A percentile compares a stretch with the other conserved stretches of the same genome.
phyloP scores from a whole-genome alignment of 2,329 filamentous ascomycete genomes.

The Macrophomina phaseolina region DNA sequence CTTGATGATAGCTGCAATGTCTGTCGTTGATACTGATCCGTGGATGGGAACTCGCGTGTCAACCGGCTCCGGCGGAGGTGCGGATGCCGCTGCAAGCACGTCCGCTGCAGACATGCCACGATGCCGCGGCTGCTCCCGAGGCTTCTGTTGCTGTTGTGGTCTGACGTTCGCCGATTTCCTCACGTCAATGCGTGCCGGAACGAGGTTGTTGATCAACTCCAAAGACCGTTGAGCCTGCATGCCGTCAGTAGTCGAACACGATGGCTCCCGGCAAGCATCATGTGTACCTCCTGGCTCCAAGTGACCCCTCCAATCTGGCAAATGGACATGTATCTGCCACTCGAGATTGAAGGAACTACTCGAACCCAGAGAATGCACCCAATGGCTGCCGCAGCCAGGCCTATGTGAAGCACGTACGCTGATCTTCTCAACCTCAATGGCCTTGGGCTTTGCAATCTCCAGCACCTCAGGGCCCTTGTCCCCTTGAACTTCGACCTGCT shows the following conservation, averaged over 20 bases:
- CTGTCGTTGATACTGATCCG: slow-evolving; percentile 61
- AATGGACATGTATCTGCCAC: neutral
- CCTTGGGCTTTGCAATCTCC: slow-evolving; percentile 38
- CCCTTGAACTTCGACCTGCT: slow-evolving; percentile 36
- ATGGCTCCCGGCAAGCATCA: neutral
- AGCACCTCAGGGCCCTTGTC: slow-evolving; percentile 33
- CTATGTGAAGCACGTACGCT: slow-evolving; percentile 38
- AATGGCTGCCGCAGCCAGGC: neutral
- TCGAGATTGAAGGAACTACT: neutral
- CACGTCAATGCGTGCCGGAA: slow-evolving; percentile 56
- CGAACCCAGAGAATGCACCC: neutral
- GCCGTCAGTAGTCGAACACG: neutral
- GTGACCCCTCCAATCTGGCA: neutral
- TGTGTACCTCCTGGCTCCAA: neutral
- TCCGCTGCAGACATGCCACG: slow-evolving; percentile 35
- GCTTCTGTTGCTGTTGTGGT: slow-evolving; percentile 30
- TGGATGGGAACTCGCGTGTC: slow-evolving; percentile 49
- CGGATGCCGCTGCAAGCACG: slow-evolving; percentile 43
- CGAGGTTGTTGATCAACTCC: slow-evolving; percentile 55
- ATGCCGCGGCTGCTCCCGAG: slow-evolving; percentile 11
- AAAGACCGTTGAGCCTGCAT: slow-evolving; percentile 50
- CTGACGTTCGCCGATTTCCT: slow-evolving; percentile 44
- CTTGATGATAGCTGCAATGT: slow-evolving; percentile 57
- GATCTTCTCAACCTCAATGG: slow-evolving; percentile 48
- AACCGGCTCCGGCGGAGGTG: slow-evolving; percentile 31